A percentile compares a stretch with the other conserved stretches of the same genome.
phyloP scores from a whole-genome alignment of 306 rosid species.

The Amphicarpaea edgeworthii region DNA sequence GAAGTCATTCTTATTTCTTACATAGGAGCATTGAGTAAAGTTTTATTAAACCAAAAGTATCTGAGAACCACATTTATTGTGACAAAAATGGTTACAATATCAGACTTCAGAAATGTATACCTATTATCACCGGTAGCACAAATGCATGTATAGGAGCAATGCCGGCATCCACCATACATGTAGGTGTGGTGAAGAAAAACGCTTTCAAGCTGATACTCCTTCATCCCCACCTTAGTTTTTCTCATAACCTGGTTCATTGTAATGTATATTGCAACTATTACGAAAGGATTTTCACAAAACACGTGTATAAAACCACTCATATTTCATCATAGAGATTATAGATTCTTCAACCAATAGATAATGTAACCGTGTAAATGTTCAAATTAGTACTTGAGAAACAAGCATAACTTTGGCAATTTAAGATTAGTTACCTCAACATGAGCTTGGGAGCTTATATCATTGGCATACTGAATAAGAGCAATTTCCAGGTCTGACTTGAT shows the following conservation, averaged over 20 bases:
- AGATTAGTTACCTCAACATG: constrained; percentile 74
- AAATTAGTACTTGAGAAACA: constrained; percentile 14
- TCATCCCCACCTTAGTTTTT: constrained; percentile 78
- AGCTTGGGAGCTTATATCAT: constrained; percentile 94
- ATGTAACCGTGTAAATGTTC: constrained; percentile 18
- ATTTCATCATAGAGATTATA: constrained; percentile 11
- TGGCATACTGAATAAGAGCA: constrained; percentile 84
- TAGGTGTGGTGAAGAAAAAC: constrained; percentile 93
- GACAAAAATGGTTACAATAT: constrained; percentile 8
- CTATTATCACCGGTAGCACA: constrained; percentile 93
- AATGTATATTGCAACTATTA: constrained; percentile 21
- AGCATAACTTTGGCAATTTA: constrained; percentile 12
- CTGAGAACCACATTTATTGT: constrained; percentile 8
- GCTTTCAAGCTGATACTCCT: constrained; percentile 95
- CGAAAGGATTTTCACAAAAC: constrained; percentile 30
- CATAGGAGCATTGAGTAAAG: constrained; percentile 4
- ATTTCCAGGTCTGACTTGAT: constrained; percentile 86
- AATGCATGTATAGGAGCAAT: constrained; percentile 95
- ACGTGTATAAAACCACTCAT: constrained; percentile 1
- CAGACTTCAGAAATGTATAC: constrained; percentile 45
- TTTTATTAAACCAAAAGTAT: constrained; percentile 1
- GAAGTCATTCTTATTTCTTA: constrained; percentile 27
- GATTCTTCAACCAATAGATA: constrained; percentile 30
- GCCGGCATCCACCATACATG: constrained; percentile 98
- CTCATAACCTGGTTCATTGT: constrained; percentile 77